phyloP scores from a whole-genome alignment of 495 filamentous ascomycete genomes.

The Lophium mytilinum region DNA sequence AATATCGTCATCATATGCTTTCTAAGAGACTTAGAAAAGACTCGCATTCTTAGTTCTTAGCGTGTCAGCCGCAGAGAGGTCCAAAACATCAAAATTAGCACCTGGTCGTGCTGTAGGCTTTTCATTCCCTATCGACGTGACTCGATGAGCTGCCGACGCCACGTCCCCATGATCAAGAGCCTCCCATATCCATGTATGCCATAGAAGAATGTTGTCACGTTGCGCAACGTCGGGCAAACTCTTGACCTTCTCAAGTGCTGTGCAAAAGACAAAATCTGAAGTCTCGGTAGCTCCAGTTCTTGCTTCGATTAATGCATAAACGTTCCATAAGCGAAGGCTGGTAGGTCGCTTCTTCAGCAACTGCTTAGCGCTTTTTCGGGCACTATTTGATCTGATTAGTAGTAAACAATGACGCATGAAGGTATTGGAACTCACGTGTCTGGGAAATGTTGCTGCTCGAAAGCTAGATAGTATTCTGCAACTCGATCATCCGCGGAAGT shows the following conservation, averaged over 20 bases:
- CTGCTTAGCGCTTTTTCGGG: constrained; percentile 62
- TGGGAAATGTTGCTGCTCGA: constrained; percentile 51
- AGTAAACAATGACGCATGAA: not conserved
- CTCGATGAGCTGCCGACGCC: constrained; percentile 39
- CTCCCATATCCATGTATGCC: constrained; percentile 67
- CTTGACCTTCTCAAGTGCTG: constrained; percentile 51
- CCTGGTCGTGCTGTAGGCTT: constrained; percentile 2
- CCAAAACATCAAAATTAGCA: constrained; percentile 3
- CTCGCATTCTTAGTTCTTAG: constrained; percentile 48
- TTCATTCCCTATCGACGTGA: constrained; percentile 39
- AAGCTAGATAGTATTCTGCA: constrained; percentile 63
- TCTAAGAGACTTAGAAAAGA: not conserved
- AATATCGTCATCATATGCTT: not conserved
- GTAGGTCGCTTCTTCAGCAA: constrained; percentile 60
- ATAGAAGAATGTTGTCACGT: constrained; percentile 48
- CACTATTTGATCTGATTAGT: constrained; percentile 25
- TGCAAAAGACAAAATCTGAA: constrained; percentile 57
- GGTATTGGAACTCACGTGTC: constrained; percentile 4
- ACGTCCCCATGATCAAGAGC: constrained; percentile 44
- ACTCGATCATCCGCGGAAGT: constrained; percentile 41
- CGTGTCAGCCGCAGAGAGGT: constrained; percentile 33
- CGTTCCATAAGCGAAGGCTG: constrained; percentile 65
- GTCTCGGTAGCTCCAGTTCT: constrained; percentile 45
- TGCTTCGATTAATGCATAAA: constrained; percentile 66
- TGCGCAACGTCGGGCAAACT: constrained; percentile 34